Conservation (phyloP, 2,329 filamentous ascomycete species). For the Blastomyces percursus region DNA sequence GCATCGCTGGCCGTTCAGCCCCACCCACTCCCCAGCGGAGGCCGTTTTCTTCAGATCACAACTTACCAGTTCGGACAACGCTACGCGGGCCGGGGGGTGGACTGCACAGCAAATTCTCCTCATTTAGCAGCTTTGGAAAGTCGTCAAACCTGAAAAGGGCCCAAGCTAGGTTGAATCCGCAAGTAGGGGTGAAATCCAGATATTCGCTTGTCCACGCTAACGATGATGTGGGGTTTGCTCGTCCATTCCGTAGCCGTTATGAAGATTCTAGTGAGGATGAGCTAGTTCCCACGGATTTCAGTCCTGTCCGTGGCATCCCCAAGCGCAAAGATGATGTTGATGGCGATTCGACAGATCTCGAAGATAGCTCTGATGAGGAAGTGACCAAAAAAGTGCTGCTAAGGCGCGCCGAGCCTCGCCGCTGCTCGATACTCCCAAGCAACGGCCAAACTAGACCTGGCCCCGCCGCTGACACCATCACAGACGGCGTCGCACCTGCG, state of each 20-base stretch:
- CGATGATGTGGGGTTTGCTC: conserved; percentile 42
- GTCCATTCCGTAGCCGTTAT: conserved; percentile 49
- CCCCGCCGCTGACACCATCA: not conserved
- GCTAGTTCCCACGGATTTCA: conserved; percentile 27
- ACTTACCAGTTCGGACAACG: conserved; percentile 36
- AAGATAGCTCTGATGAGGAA: conserved; percentile 49
- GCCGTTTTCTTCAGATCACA: conserved; percentile 34
- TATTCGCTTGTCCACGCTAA: conserved; percentile 52
- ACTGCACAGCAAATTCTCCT: conserved; percentile 26
- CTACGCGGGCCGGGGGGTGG: conserved; percentile 39
- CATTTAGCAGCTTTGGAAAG: conserved; percentile 32
- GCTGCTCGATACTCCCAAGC: not conserved
- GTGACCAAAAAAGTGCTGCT: conserved; percentile 18
- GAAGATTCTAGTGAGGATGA: conserved; percentile 62
- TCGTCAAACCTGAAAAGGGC: conserved; percentile 21
- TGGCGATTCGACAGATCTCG: conserved; percentile 51
- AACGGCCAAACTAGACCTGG: not conserved
- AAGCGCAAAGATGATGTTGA: conserved; percentile 48
- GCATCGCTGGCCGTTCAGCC: conserved; percentile 56
- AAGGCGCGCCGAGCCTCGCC: conserved; percentile 15
- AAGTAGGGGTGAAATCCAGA: conserved; percentile 23
- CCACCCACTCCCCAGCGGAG: conserved; percentile 53
- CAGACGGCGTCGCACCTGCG: not conserved
- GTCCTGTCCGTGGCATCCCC: conserved; percentile 51
- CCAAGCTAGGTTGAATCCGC: conserved; percentile 15